These are phyloP conservation scores for Hamigera avellanea DNA, from an alignment of 495 filamentous ascomycete species.

Conservation along the genomic window DNA sequence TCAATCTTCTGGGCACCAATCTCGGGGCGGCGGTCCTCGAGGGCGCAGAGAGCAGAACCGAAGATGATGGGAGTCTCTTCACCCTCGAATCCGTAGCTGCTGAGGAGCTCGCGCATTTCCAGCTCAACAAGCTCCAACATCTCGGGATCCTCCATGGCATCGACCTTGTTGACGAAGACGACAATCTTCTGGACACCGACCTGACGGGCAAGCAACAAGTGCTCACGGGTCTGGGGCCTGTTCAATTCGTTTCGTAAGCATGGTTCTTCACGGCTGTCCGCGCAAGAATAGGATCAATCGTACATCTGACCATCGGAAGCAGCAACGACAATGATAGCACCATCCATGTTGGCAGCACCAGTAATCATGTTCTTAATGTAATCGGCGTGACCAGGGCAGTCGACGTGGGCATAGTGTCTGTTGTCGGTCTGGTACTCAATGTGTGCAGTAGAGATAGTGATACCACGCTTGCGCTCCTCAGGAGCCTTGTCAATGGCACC, in stretches of 20 bases:
- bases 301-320: constrained; percentile 98
- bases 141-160: constrained; percentile 89
- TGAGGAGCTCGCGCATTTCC: constrained; percentile 97
- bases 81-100: constrained; percentile 89
- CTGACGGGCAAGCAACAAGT: constrained; percentile 93
- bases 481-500: constrained; percentile 97
- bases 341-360: constrained; percentile 93
- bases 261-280: background rate
- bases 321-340: constrained; percentile 96
- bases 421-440: constrained; percentile 91
- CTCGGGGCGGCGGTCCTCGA: constrained; percentile 79
- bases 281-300: constrained; percentile 5
- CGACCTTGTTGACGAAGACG: constrained; percentile 99
- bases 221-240: constrained; percentile 94
- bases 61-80: constrained; percentile 94
- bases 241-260: constrained; percentile 13
- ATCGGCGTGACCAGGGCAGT: constrained; percentile 99
- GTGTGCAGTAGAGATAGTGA: constrained; percentile 96
- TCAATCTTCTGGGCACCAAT: constrained; percentile 81
- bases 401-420: constrained; percentile 97
- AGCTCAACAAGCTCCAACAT: constrained; percentile 99
- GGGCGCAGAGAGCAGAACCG: constrained; percentile 89
- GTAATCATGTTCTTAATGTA: constrained; percentile 99
- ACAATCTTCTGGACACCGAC: constrained; percentile 96
- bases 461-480: constrained; percentile 98